Evolutionary conservation across 2,329 filamentous ascomycete species (phyloP).

Genomic region (Diplodia sapinea): DNA sequence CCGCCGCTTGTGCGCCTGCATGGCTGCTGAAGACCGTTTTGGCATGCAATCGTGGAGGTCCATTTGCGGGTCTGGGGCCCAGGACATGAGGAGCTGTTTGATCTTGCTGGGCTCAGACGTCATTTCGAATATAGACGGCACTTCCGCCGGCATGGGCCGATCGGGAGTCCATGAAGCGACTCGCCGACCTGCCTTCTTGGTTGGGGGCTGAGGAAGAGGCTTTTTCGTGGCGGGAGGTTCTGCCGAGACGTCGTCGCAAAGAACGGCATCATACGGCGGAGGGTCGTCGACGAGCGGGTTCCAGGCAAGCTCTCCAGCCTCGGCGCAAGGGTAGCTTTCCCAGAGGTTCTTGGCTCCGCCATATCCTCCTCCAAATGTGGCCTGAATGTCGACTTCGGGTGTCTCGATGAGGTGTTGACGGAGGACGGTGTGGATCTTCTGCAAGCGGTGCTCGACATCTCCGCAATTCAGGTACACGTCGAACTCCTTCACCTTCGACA

Average conservation of each 20-base stretch:
- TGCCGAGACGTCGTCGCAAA: neutral
- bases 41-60: too few relatives aligned
- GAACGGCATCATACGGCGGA: conserved; percentile 7
- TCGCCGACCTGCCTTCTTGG: neutral
- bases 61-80: too few relatives aligned
- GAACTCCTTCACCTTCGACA: neutral
- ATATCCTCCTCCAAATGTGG: neutral
- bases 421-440: neutral
- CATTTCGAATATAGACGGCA: neutral
- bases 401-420: neutral
- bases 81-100: neutral
- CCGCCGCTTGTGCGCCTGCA: too few relatives aligned
- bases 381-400: conserved; percentile 1
- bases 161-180: neutral
- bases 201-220: neutral
- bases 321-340: conserved; percentile 13
- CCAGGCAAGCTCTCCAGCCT: neutral
- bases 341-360: conserved; percentile 15
- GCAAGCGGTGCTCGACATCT: neutral
- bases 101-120: neutral
- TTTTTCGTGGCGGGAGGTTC: conserved; percentile 3
- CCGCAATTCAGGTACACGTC: conserved; percentile 12
- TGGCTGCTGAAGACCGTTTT: too few relatives aligned
- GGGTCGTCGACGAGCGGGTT: conserved; percentile 10
- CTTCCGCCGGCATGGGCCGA: too few relatives aligned